These are phyloP conservation scores for Drechmeria coniospora DNA, from an alignment of 2,329 filamentous ascomycete genomes.

Conservation along the genomic window DNA sequence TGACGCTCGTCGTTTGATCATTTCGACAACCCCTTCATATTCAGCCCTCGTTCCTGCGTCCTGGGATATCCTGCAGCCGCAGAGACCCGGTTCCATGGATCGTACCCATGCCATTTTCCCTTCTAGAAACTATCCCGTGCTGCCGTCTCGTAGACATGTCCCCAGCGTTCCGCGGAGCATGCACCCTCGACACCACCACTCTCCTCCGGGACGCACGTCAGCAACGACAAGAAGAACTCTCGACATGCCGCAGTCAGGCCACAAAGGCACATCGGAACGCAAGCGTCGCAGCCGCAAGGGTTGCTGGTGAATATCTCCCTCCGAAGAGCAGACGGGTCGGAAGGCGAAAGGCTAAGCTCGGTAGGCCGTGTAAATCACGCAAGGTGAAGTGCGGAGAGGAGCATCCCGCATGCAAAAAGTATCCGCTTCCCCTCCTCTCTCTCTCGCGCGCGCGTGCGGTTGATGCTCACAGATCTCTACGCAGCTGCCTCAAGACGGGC, in stretches of 20 bases:
- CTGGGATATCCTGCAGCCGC: too few relatives aligned
- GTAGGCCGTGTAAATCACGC: slow-evolving; percentile 62
- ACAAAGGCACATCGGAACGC: slow-evolving; percentile 25
- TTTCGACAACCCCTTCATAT: too few relatives aligned
- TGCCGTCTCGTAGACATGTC: too few relatives aligned
- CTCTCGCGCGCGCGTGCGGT: neutral
- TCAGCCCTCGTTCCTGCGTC: too few relatives aligned
- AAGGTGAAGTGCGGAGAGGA: slow-evolving; percentile 66
- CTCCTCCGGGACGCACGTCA: too few relatives aligned
- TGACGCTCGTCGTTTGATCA: neutral
- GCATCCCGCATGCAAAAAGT: slow-evolving; percentile 55
- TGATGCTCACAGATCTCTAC: too few relatives aligned
- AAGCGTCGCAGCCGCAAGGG: slow-evolving; percentile 29
- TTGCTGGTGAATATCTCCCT: slow-evolving; percentile 21
- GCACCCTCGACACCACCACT: too few relatives aligned
- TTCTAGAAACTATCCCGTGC: too few relatives aligned
- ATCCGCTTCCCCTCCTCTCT: slow-evolving; percentile 8
- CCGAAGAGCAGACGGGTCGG: neutral
- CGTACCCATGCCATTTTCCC: neutral
- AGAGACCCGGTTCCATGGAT: slow-evolving; percentile 1
- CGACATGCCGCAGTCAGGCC: slow-evolving; percentile 27
- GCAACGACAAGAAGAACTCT: neutral
- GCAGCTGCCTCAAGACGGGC: slow-evolving; percentile 49
- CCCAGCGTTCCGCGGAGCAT: neutral
- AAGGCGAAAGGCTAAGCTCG: neutral